Evolutionary conservation across 305 asterid species (phyloP).

Genomic region (Fraxinus sp.): DNA sequence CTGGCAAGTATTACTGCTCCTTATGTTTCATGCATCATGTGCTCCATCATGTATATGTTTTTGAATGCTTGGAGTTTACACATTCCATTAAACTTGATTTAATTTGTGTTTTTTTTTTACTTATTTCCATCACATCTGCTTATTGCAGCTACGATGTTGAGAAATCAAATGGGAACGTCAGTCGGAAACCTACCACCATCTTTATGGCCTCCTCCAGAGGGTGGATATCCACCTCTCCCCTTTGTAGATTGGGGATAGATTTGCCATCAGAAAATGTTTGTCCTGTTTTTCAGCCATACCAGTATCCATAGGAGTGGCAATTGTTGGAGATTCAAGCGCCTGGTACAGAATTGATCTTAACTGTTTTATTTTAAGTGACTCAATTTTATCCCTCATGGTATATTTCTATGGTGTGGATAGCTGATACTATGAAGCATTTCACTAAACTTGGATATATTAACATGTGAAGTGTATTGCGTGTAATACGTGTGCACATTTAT

Average conservation of each 20-base stretch:
- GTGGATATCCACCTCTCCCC: constrained; percentile 78
- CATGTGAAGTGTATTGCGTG: background rate
- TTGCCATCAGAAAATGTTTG: background rate
- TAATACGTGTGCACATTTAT: background rate
- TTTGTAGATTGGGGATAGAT: constrained; percentile 87
- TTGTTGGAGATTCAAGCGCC: background rate
- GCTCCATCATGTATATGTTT: background rate
- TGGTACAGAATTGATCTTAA: background rate
- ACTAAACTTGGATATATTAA: background rate
- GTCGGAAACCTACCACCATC: constrained; percentile 82
- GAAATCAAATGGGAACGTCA: constrained; percentile 58
- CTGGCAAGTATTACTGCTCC: constrained; percentile 37
- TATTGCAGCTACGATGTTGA: constrained; percentile 42
- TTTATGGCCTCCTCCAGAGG: constrained; percentile 86
- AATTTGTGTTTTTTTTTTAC: background rate
- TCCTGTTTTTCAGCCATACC: background rate
- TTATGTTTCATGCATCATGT: background rate
- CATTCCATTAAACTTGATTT: background rate
- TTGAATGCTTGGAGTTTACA: background rate
- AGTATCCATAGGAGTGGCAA: constrained; percentile 5
- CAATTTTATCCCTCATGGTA: background rate
- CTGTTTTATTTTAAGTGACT: constrained; percentile 1
- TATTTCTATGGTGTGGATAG: background rate
- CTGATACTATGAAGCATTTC: background rate
- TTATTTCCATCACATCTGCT: constrained; percentile 17